Evolutionary conservation across 129 eudicot species (phyloP), one percentile per base, ranked within the genome.

Genomic region (Solidago caesia): DNA sequence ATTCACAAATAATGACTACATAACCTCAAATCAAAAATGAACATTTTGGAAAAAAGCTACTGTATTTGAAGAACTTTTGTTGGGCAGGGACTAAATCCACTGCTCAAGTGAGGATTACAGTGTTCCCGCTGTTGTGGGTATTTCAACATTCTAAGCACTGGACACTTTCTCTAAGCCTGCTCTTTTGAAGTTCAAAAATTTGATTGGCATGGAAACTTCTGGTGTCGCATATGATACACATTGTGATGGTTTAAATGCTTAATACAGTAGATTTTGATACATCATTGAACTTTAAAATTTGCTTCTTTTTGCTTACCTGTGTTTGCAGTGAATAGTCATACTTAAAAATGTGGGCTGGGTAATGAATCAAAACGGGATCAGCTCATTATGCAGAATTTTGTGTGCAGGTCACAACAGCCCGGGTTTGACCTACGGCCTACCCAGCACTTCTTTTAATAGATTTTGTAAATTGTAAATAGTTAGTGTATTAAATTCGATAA

Each of bases 171-270:
- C 8, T 29, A 43, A n/a, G 25, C 9, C 21, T 2, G 16, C 15
- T 15, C 41, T 6, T 15, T 53, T 9, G 55, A 55, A 16, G 29
- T 71, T 16, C n/a, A 71, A 29, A 51, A 53, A 21, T 21, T 59
- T 4, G 33, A 57, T 57, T 21, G 8, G 63, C 39, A 33, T 33
- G 3, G 39, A 33, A 33, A 33, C 39, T 33, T 33, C 39, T 33
- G 39, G 39, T 33, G 39, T 33, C 39, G 3, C 39, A 3, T 33
- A 33, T 3, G 39, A 33, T 57, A 7, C 9, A 10, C 61, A 13
- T 46, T 47, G 7, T 68, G 45, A 45, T 48, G 60, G 43, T 15
- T 26, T 68, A 68, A 68, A 48, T 48, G 73, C 71, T 8, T 66
- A 42, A 0, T 43, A 44, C 43, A 26, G 49, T 4, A 53, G 63